Conservation (phyloP, 495 filamentous ascomycete genomes). For the Margaritispora aquatica region DNA sequence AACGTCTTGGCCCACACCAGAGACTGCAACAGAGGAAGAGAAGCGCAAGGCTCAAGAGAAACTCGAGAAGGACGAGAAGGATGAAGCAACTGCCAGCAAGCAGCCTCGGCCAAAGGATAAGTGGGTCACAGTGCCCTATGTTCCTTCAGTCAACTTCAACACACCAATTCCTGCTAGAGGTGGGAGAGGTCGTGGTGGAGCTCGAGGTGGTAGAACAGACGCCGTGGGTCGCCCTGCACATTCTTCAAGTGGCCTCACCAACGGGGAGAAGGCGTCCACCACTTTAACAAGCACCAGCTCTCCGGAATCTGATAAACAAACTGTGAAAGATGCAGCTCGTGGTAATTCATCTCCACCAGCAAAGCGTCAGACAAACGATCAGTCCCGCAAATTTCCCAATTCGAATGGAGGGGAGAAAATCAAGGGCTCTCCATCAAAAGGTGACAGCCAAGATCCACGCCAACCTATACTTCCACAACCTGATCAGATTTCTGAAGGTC, state of each 20-base stretch:
- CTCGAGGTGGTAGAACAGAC: slow-evolving; percentile 42
- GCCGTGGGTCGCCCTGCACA: slow-evolving; percentile 47
- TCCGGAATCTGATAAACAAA: slow-evolving; percentile 5
- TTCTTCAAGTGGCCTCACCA: slow-evolving; percentile 35
- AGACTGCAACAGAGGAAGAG: slow-evolving; percentile 67
- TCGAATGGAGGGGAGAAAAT: slow-evolving; percentile 31
- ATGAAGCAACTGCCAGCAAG: slow-evolving; percentile 41
- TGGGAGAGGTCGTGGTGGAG: slow-evolving; percentile 52
- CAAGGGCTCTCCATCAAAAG: slow-evolving; percentile 18
- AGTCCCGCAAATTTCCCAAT: slow-evolving; percentile 32
- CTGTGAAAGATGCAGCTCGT: slow-evolving; percentile 20
- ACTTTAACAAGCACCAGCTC: neutral
- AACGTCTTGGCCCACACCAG: slow-evolving; percentile 83
- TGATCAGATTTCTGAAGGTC: slow-evolving; percentile 1
- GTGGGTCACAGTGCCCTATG: slow-evolving; percentile 67
- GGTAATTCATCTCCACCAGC: slow-evolving; percentile 24
- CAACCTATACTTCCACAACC: neutral
- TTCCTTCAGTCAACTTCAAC: slow-evolving; percentile 74
- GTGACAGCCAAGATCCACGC: slow-evolving; percentile 4
- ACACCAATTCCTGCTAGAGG: slow-evolving; percentile 64
- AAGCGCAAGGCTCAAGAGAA: slow-evolving; percentile 61
- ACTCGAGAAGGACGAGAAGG: slow-evolving; percentile 60
- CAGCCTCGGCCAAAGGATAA: slow-evolving; percentile 58
- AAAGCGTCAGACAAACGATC: slow-evolving; percentile 35
- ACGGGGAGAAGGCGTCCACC: slow-evolving; percentile 34